Base-by-base conservation (phyloP, 139 green algal species). In the Protoeuglena noctilucae region DNA sequence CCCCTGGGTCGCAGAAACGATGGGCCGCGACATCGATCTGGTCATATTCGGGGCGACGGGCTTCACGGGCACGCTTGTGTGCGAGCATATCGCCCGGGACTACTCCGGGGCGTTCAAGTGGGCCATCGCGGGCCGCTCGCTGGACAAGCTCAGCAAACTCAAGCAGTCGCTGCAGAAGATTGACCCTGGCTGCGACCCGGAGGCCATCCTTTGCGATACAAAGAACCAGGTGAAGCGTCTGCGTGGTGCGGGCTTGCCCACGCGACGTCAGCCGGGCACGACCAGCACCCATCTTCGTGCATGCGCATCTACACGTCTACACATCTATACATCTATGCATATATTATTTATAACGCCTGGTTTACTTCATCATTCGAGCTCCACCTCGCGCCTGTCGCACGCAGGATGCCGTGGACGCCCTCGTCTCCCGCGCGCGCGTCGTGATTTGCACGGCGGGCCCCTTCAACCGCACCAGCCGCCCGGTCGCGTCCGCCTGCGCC, bases 51-150 rank as follows among this genome's bases (percentile, higher is more conserved):
- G 83, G 7, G 80, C 77, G 2, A 82, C 64, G 6, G 83, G 82
- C 19, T 87, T 85, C 49, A 87, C 71, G 1, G 77, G 77, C 1
- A 54, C 67, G 7, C 60, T 93, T 1, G 78, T 91, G 0, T 72
- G 61, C n/a, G 73, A 92, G 68, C 82, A 93, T 51, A 58, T 91
- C 0, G 69, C 71, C 0, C 50, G 49, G 0, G 59, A 77, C 25
- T 91, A 93, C 60, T 41, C 23, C 25, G 18, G 41, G 30, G 30
- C 26, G 28, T 49, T 78, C 3, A 67, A 60, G 18, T 92, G 81
- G 82, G 87, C 85, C 0, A 80, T 94, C 63, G 87, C 77, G 1
- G 87, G 79, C 0, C 63, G 85, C 3, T 79, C 75, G 52, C n/a
- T 59, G 14, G 61, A 60, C 4, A 90, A 89, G 66, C 65, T 95